phyloP scores from a whole-genome alignment of 176 grass and related monocot species.

The Cenchrus americanus region DNA sequence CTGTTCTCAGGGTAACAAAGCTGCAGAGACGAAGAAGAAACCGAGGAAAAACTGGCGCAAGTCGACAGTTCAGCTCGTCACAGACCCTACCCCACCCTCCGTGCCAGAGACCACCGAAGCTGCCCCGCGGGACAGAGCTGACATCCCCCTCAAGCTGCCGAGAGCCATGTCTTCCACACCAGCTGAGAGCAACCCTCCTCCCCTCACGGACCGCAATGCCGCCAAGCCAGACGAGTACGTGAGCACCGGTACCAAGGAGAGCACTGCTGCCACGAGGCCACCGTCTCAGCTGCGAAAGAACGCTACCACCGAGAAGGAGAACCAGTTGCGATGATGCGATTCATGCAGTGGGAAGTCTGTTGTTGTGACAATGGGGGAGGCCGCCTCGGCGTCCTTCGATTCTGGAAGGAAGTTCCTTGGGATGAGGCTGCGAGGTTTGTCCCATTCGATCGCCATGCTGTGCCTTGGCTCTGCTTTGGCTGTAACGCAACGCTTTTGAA shows the following conservation, averaged over 20 bases:
- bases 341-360: background rate
- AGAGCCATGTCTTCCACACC: slow-evolving; percentile 67
- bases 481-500: background rate
- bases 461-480: background rate
- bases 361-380: background rate
- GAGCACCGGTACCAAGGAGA: slow-evolving; percentile 56
- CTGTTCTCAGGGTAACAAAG: slow-evolving; percentile 45
- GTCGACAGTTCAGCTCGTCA: slow-evolving; percentile 67
- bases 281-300: slow-evolving; percentile 51
- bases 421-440: background rate
- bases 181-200: slow-evolving; percentile 53
- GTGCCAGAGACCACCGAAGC: slow-evolving; percentile 40
- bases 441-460: background rate
- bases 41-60: slow-evolving; percentile 85
- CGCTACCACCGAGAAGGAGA: slow-evolving; percentile 71
- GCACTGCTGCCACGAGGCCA: slow-evolving; percentile 44
- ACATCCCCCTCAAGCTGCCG: slow-evolving; percentile 75
- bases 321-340: slow-evolving; percentile 48
- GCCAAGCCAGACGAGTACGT: slow-evolving; percentile 46
- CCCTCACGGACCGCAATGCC: slow-evolving; percentile 70
- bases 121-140: slow-evolving; percentile 35
- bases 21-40: slow-evolving; percentile 42
- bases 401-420: background rate
- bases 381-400: slow-evolving; percentile 28
- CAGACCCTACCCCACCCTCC: slow-evolving; percentile 37